Evolutionary conservation across 148 eudicot genomes (phyloP).

Genomic region (Rheum nobile): DNA sequence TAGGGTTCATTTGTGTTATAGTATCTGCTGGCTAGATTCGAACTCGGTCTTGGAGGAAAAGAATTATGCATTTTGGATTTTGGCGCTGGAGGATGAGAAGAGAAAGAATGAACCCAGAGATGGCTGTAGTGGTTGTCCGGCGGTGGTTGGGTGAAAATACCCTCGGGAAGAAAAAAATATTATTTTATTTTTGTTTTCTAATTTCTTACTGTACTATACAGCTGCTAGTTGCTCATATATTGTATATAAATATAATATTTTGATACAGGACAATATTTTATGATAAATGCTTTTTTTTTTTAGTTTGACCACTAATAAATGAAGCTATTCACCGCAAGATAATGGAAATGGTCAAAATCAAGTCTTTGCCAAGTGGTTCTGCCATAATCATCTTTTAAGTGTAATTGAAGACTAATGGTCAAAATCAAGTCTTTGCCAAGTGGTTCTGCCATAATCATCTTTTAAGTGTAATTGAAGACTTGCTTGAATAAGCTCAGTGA

Average conservation of each 20-base stretch:
- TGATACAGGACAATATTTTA: too few relatives aligned
- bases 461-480: not conserved
- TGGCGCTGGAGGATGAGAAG: not conserved
- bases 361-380: not conserved
- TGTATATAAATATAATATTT: too few relatives aligned
- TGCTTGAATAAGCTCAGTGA: not conserved
- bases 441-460: not conserved
- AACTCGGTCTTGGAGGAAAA: not conserved
- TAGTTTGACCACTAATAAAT: not conserved
- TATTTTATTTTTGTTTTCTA: not conserved
- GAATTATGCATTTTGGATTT: not conserved
- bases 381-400: too few relatives aligned
- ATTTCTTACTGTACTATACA: too few relatives aligned
- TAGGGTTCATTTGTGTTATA: not conserved
- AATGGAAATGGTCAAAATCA: not conserved
- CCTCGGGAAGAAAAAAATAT: too few relatives aligned
- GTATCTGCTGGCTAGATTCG: not conserved
- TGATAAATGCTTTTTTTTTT: not conserved
- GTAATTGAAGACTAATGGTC: too few relatives aligned
- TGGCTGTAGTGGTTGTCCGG: too few relatives aligned
- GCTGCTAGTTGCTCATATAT: too few relatives aligned
- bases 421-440: not conserved
- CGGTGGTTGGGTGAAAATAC: not conserved
- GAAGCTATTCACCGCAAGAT: not conserved
- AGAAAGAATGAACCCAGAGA: not conserved